phyloP scores from a whole-genome alignment of 768 basidiomycete species.

The Lactarius sanguifluus region DNA sequence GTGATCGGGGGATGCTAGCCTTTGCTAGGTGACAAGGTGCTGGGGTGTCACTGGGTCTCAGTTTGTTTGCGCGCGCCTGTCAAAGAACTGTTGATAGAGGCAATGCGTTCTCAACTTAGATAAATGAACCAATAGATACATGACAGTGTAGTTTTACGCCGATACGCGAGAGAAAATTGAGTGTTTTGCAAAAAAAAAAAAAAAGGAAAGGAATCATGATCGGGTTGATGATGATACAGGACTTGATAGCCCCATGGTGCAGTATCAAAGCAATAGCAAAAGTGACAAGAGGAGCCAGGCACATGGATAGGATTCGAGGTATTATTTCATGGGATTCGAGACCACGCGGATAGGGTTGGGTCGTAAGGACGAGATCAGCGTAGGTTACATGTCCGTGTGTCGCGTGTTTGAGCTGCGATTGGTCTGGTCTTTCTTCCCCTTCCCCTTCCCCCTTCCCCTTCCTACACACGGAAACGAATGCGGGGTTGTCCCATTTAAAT shows the following conservation, averaged over 20 bases:
- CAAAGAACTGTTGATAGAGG: neutral
- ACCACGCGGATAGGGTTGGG: neutral
- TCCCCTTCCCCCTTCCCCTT: slow-evolving; percentile 1
- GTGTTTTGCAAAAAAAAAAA: neutral
- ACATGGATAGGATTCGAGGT: neutral
- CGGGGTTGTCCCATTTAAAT: neutral
- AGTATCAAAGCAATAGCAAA: neutral
- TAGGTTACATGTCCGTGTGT: neutral
- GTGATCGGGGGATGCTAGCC: neutral
- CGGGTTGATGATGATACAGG: neutral
- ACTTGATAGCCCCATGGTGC: neutral
- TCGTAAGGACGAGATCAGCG: neutral
- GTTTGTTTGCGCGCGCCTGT: neutral
- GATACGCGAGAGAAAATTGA: neutral
- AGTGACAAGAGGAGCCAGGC: neutral
- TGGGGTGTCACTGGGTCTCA: neutral
- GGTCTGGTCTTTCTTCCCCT: neutral
- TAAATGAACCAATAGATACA: neutral
- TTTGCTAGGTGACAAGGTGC: neutral
- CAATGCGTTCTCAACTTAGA: neutral
- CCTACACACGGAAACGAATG: slow-evolving; percentile 2
- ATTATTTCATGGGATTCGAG: neutral
- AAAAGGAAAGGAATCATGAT: neutral
- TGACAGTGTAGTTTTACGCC: neutral
- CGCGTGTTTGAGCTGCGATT: slow-evolving; percentile 2